Evolutionary conservation across 2,329 filamentous ascomycete species (phyloP).

Genomic region (Albophoma yamanashiensis): DNA sequence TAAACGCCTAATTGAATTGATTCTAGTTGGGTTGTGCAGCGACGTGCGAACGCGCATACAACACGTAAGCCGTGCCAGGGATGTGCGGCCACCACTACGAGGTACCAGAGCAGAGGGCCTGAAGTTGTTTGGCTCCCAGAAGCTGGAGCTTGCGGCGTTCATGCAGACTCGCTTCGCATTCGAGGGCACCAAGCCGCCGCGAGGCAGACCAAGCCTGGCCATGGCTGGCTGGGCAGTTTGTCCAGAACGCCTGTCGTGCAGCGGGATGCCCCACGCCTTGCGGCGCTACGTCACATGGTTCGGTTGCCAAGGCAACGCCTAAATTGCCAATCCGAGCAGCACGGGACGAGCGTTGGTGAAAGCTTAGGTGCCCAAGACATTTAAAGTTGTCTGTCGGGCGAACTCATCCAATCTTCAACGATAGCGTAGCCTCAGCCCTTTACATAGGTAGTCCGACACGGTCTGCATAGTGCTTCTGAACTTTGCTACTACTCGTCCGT

Average conservation of each 20-base stretch:
- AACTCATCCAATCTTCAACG: background rate
- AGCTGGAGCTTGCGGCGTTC: no score
- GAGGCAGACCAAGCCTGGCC: background rate
- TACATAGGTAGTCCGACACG: no score
- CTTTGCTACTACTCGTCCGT: accelerated
- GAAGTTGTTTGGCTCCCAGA: no score
- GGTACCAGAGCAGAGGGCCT: no score
- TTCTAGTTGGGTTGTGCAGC: background rate
- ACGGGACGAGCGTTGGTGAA: background rate
- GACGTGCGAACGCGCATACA: no score
- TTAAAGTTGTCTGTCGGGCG: no score
- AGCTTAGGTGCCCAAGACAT: no score
- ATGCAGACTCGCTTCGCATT: background rate
- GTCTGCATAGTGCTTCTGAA: background rate
- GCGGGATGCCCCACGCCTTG: background rate
- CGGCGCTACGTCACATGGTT: background rate
- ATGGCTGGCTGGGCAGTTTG: no score
- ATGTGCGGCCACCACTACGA: no score
- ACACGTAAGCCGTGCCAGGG: no score
- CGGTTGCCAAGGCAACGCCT: background rate
- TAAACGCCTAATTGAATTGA: background rate
- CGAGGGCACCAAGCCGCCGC: background rate
- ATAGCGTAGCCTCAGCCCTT: no score
- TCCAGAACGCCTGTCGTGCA: no score
- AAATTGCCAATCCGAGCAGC: background rate